Conservation (phyloP, 2,329 filamentous ascomycete species). For the Phyllosticta citrichinensis region DNA sequence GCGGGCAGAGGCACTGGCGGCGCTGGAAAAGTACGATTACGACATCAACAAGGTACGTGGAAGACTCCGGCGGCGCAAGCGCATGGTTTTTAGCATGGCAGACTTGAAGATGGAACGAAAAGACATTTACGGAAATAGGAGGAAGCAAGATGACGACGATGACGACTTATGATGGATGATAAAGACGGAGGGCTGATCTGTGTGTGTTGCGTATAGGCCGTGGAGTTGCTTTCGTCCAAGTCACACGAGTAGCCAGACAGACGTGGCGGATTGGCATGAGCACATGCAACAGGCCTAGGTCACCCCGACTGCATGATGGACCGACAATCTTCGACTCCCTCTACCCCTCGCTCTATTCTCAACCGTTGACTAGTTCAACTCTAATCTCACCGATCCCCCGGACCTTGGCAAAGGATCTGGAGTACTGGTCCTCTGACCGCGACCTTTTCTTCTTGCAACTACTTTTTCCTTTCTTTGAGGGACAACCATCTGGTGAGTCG, state of each 20-base stretch:
- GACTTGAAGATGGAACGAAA: not conserved
- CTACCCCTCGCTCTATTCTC: not conserved
- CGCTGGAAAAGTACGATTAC: constrained; percentile 91
- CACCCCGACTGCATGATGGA: not conserved
- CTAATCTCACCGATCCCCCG: not conserved
- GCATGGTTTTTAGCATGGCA: not conserved
- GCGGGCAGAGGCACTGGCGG: constrained; percentile 60
- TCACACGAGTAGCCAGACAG: not conserved
- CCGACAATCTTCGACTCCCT: not conserved
- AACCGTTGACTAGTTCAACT: not conserved
- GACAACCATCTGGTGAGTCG: not conserved
- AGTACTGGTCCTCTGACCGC: not conserved
- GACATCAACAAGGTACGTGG: constrained; percentile 79
- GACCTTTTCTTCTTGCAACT: not conserved
- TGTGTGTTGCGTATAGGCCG: not conserved
- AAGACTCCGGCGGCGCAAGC: not conserved
- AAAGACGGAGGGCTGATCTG: not conserved
- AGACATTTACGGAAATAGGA: not conserved
- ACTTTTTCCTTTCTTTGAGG: not conserved
- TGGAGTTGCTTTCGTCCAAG: not conserved
- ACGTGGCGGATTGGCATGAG: not conserved
- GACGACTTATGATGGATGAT: not conserved
- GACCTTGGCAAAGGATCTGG: not conserved
- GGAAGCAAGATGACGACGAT: not conserved
- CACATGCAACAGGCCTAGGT: not conserved